phyloP scores from a whole-genome alignment of 2,329 filamentous ascomycete species.

The Pyricularia pennisetigena region DNA sequence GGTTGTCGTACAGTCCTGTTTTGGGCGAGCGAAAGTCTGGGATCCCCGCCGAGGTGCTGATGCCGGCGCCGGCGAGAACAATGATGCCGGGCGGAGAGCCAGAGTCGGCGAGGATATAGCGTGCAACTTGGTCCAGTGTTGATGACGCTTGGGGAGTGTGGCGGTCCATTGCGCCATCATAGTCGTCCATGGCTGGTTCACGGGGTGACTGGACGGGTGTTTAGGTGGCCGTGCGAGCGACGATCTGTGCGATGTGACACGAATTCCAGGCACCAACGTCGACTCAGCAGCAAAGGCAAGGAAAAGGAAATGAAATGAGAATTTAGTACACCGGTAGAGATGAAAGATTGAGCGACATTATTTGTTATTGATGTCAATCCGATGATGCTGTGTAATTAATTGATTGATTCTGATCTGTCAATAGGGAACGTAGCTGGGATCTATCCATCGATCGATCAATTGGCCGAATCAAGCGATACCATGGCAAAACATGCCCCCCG shows the following conservation, averaged over 20 bases:
- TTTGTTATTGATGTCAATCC: not conserved
- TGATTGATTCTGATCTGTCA: too few species aligned
- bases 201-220: not conserved
- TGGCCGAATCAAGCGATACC: not conserved
- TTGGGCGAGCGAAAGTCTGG: slow-evolving; percentile 92
- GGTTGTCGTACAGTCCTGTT: slow-evolving; percentile 88
- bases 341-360: not conserved
- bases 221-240: not conserved
- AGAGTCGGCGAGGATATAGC: not conserved
- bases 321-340: not conserved
- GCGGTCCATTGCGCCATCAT: not conserved
- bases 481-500: not conserved
- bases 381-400: not conserved
- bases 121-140: not conserved
- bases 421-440: not conserved
- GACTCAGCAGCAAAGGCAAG: not conserved
- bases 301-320: not conserved
- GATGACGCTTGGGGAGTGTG: not conserved
- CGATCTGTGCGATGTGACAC: not conserved
- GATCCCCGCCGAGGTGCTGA: slow-evolving; percentile 67
- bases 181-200: not conserved
- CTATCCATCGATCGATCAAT: not conserved
- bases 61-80: slow-evolving; percentile 85
- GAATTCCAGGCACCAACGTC: not conserved
- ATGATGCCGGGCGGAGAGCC: slow-evolving; percentile 44